Conservation (phyloP, 2,329 filamentous ascomycete genomes). For the Achaetomium macrosporum region DNA sequence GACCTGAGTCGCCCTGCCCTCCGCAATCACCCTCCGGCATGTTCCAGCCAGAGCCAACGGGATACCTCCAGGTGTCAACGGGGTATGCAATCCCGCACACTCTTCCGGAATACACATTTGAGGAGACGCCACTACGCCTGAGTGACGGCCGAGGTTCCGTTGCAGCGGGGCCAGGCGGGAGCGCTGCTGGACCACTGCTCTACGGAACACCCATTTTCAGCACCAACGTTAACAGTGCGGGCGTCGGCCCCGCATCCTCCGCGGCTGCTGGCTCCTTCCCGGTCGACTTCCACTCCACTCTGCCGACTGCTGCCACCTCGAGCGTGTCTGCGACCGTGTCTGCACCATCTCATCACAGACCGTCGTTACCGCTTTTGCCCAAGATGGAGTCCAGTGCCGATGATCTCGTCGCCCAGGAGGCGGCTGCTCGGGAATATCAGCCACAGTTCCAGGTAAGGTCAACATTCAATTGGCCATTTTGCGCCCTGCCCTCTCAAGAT, state of each 20-base stretch:
- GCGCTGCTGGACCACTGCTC: slow-evolving; percentile 16
- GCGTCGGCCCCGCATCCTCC: slow-evolving; percentile 24
- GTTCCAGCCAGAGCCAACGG: slow-evolving; percentile 50
- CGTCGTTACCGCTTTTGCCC: slow-evolving; percentile 18
- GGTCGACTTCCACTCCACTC: slow-evolving; percentile 23
- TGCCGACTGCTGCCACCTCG: slow-evolving; percentile 11
- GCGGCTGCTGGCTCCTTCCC: slow-evolving; percentile 13
- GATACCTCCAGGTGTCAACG: slow-evolving; percentile 39
- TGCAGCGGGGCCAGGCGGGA: slow-evolving; percentile 18
- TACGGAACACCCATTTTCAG: slow-evolving; percentile 23
- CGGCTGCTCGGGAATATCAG: slow-evolving; percentile 53
- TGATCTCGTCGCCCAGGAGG: slow-evolving; percentile 54
- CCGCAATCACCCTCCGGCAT: slow-evolving; percentile 34
- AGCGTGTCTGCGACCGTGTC: slow-evolving; percentile 6
- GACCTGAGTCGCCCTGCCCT: background rate
- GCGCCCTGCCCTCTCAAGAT: background rate
- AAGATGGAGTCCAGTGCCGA: slow-evolving; percentile 37
- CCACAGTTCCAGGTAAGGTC: slow-evolving; percentile 47
- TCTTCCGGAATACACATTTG: slow-evolving; percentile 28
- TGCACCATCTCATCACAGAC: slow-evolving; percentile 14
- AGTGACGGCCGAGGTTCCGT: slow-evolving; percentile 13
- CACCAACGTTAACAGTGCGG: slow-evolving; percentile 17
- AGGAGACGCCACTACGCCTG: slow-evolving; percentile 23
- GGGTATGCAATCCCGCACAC: slow-evolving; percentile 38
- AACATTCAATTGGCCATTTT: slow-evolving; percentile 14